These are phyloP conservation scores for Penicillium pancosmium DNA, from an alignment of 495 filamentous ascomycete genomes.

Conservation along the genomic window DNA sequence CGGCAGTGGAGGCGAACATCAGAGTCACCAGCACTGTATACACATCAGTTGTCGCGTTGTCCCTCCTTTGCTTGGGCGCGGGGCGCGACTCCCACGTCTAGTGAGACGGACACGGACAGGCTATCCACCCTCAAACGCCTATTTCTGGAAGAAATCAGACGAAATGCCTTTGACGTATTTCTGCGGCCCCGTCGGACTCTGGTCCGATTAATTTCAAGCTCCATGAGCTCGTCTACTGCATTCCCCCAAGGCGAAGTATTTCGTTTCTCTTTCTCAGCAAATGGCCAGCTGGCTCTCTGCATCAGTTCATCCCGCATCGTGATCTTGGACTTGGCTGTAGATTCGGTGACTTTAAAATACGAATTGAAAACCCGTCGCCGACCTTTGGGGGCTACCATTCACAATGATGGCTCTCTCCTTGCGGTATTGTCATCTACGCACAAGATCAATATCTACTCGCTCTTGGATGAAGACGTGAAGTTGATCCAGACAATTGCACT, in stretches of 20 bases:
- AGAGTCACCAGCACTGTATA: slow-evolving; percentile 71
- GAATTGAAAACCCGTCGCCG: slow-evolving; percentile 80
- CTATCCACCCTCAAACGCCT: slow-evolving; percentile 62
- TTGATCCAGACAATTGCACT: slow-evolving; percentile 70
- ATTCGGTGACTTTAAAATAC: slow-evolving; percentile 63
- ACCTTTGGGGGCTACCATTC: slow-evolving; percentile 76
- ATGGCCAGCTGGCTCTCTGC: slow-evolving; percentile 72
- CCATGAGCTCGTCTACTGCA: slow-evolving; percentile 77
- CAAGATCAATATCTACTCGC: slow-evolving; percentile 78
- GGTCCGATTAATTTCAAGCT: slow-evolving; percentile 78
- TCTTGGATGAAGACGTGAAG: slow-evolving; percentile 61
- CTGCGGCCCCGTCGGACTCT: slow-evolving; percentile 69
- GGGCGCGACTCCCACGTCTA: slow-evolving; percentile 40
- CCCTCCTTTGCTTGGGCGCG: slow-evolving; percentile 66
- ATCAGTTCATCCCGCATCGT: slow-evolving; percentile 87
- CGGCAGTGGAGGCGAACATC: slow-evolving; percentile 75
- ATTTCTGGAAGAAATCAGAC: slow-evolving; percentile 72
- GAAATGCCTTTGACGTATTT: slow-evolving; percentile 80
- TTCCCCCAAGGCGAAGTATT: slow-evolving; percentile 84
- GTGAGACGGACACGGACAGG: slow-evolving; percentile 56
- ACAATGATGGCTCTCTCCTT: slow-evolving; percentile 74
- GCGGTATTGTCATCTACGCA: slow-evolving; percentile 82
- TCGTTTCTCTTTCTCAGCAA: slow-evolving; percentile 77
- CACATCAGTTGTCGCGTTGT: slow-evolving; percentile 72
- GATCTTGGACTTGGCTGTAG: slow-evolving; percentile 66